Percentiles rank a stretch among this genome's conserved stretches.
phyloP scores from a whole-genome alignment of 1,284 basidiomycete genomes.

The Rhodotorula sp. region DNA sequence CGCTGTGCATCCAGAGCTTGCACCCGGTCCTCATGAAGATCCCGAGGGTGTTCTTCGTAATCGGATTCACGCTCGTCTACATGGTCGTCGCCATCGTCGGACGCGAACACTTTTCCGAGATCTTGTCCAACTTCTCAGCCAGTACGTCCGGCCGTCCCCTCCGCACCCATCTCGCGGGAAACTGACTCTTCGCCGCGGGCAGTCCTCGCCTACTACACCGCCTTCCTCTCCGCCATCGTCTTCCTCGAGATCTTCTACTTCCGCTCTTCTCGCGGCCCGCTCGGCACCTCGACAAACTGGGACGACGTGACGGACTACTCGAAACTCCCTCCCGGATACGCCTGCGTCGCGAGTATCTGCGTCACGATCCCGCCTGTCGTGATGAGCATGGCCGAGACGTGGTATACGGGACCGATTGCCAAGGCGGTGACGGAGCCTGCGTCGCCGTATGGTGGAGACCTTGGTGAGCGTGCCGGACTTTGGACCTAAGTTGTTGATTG shows the following conservation, averaged over 20 bases:
- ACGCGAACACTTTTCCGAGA: constrained; percentile 58
- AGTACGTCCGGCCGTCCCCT: no score
- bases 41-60: constrained; percentile 62
- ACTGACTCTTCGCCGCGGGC: neutral
- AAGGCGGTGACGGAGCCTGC: constrained; percentile 10
- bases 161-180: no score
- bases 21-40: constrained; percentile 58
- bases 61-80: constrained; percentile 57
- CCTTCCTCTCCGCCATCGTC: constrained; percentile 56
- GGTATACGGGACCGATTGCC: constrained; percentile 35
- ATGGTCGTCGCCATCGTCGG: constrained; percentile 62
- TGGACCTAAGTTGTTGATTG: no score
- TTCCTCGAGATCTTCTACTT: constrained; percentile 54
- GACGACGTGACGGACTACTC: constrained; percentile 57
- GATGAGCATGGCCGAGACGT: constrained; percentile 28
- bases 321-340: constrained; percentile 59
- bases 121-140: constrained; percentile 55
- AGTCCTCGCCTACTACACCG: constrained; percentile 62
- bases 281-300: constrained; percentile 55
- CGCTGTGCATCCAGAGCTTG: constrained; percentile 59
- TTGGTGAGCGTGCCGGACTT: constrained; percentile 7
- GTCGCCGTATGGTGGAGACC: constrained; percentile 25
- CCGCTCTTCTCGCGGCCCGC: constrained; percentile 16
- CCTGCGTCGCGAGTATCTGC: constrained; percentile 56
- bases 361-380: constrained; percentile 44